Evolutionary conservation across 2,329 filamentous ascomycete species (phyloP).

Genomic region (Colletotrichum tanaceti): DNA sequence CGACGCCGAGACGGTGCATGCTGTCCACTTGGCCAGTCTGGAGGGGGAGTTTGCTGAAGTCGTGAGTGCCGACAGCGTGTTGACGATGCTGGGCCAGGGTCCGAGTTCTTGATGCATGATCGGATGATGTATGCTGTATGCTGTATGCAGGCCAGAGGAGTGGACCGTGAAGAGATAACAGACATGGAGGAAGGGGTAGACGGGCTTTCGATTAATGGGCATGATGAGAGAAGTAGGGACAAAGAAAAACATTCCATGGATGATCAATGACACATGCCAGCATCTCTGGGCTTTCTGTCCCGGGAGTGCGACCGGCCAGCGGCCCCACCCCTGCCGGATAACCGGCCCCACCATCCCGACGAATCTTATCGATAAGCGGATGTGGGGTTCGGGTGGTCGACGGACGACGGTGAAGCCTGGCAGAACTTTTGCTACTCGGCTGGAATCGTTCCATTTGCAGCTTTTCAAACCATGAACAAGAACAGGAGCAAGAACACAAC

Average conservation of each 20-base stretch:
- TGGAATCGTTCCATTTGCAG: not conserved
- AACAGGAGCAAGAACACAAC: not conserved
- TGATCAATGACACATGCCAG: too few relatives aligned
- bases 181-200: too few relatives aligned
- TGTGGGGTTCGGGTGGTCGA: not conserved
- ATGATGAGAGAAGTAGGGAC: too few relatives aligned
- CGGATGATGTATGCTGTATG: too few relatives aligned
- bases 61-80: slow-evolving; percentile 50
- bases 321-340: too few relatives aligned
- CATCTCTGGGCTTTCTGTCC: too few relatives aligned
- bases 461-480: not conserved
- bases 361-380: not conserved
- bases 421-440: not conserved
- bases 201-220: too few relatives aligned
- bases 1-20: slow-evolving; percentile 59
- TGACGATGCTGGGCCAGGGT: slow-evolving; percentile 6
- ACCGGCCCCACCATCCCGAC: not conserved
- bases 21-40: slow-evolving; percentile 57
- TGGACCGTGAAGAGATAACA: too few relatives aligned
- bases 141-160: too few relatives aligned
- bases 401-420: not conserved
- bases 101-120: not conserved
- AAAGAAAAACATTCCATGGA: too few relatives aligned
- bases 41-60: slow-evolving; percentile 59
- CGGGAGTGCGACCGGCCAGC: too few relatives aligned